phyloP scores from a whole-genome alignment of 805 yeast species.

The Maudiozyma saulgeensis region DNA sequence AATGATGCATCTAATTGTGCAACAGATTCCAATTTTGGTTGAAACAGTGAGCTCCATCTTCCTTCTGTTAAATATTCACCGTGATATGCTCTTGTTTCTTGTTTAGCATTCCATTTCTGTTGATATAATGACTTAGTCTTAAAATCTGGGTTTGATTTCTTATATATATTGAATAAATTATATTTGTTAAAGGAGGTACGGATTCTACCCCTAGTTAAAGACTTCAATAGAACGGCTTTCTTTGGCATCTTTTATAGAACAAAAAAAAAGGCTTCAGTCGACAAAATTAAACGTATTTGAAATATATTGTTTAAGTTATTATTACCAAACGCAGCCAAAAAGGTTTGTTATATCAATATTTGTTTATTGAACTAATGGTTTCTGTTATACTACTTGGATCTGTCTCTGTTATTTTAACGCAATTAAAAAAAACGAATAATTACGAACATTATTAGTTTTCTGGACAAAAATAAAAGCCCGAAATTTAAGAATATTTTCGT shows the following conservation, averaged over 20 bases:
- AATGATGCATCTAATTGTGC: slow-evolving; percentile 81
- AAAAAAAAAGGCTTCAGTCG: no score
- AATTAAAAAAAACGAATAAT: no score
- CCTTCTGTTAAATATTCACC: slow-evolving; percentile 87
- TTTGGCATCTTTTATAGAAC: slow-evolving; percentile 41
- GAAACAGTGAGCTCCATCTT: slow-evolving; percentile 66
- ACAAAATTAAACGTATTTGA: no score
- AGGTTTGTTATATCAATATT: no score
- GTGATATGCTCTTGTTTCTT: slow-evolving; percentile 88
- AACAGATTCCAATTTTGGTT: slow-evolving; percentile 65
- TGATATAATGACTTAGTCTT: slow-evolving; percentile 67
- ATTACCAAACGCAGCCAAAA: no score
- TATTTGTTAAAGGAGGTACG: slow-evolving; percentile 88
- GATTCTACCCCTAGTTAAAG: slow-evolving; percentile 58
- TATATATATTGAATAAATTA: slow-evolving; percentile 80
- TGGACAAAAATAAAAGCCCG: no score
- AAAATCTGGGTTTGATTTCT: slow-evolving; percentile 50
- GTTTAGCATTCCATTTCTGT: slow-evolving; percentile 86
- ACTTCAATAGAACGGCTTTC: slow-evolving; percentile 46
- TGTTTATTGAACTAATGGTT: no score
- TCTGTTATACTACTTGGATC: no score
- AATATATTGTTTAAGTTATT: no score
- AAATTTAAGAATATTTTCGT: no score
- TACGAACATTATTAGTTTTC: no score
- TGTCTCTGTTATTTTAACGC: no score